These are phyloP conservation scores for Nothophoma quercina DNA, from an alignment of 2,329 filamentous ascomycete species.

Conservation along the genomic window DNA sequence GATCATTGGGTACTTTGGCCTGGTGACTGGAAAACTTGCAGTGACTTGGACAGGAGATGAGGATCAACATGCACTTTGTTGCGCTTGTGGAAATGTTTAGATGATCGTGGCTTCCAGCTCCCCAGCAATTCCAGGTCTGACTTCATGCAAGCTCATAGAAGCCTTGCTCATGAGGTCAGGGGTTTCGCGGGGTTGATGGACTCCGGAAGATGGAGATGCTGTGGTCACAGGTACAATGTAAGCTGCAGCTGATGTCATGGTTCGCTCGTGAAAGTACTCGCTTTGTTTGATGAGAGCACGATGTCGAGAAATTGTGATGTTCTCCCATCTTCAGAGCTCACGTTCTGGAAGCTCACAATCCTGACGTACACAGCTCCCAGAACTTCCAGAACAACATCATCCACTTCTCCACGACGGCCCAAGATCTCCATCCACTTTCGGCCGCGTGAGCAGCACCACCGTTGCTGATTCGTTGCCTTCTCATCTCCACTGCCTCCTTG, in stretches of 20 bases:
- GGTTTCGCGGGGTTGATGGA: not conserved
- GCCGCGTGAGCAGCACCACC: constrained; percentile 3
- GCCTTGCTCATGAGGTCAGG: not conserved
- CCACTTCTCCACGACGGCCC: not conserved
- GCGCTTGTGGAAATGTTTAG: constrained; percentile 4
- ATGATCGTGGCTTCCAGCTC: constrained; percentile 8
- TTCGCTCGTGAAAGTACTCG: not conserved
- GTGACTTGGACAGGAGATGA: constrained; percentile 18
- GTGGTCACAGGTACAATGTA: not conserved
- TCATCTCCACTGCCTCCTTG: constrained; percentile 22
- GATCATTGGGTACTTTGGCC: not conserved
- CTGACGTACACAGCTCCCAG: not conserved
- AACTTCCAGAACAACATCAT: constrained; percentile 10
- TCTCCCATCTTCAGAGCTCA: not conserved
- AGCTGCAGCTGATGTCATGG: not conserved
- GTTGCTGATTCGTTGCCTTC: constrained; percentile 3
- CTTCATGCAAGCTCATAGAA: constrained; percentile 2
- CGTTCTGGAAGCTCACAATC: constrained; percentile 7
- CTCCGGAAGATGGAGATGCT: not conserved
- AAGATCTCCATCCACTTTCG: constrained; percentile 7
- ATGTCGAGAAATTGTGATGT: not conserved
- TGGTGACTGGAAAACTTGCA: constrained; percentile 8
- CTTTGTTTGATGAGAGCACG: not conserved
- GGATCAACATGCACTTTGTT: constrained; percentile 15
- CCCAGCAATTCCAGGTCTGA: constrained; percentile 5